Percentiles rank a stretch among this genome's conserved stretches.
Conservation (phyloP, 768 basidiomycete species). For the Kwoniella bestiolae region DNA sequence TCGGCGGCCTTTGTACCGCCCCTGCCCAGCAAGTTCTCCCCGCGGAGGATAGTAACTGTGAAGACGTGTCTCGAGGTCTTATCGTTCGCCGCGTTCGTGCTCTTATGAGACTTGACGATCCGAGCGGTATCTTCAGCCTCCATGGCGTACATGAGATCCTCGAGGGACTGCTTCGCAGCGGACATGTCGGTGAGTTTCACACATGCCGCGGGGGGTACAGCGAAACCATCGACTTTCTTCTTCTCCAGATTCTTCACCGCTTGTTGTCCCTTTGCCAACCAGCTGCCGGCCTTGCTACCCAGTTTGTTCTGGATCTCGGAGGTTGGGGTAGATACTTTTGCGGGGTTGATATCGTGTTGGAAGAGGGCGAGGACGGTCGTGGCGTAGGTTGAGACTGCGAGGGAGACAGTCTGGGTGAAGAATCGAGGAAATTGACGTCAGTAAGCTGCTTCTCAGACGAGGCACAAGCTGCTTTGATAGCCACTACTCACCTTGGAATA, state of each 20-base stretch:
- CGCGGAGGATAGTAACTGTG: conserved; percentile 46
- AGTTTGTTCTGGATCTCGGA: conserved; percentile 37
- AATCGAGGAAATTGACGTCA: not conserved
- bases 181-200: conserved; percentile 56
- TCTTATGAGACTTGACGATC: conserved; percentile 42
- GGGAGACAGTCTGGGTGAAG: conserved; percentile 44
- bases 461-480: not conserved
- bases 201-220: conserved; percentile 52
- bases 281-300: conserved; percentile 53
- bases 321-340: conserved; percentile 36
- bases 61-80: conserved; percentile 42
- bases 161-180: conserved; percentile 44
- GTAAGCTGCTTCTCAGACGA: not conserved
- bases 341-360: conserved; percentile 43
- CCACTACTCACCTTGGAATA: conserved; percentile 48
- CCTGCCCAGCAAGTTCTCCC: conserved; percentile 47
- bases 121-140: conserved; percentile 54
- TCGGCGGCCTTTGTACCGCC: conserved; percentile 46
- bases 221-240: conserved; percentile 52
- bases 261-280: conserved; percentile 57
- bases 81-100: not conserved
- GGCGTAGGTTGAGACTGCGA: conserved; percentile 52
- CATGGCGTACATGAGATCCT: conserved; percentile 52
- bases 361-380: conserved; percentile 53
- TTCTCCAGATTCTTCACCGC: conserved; percentile 54